A percentile compares a stretch with the other conserved stretches of the same genome.
These are phyloP conservation scores for Saccharum hybrid DNA, from an alignment of 202 grass and related monocot species.

Conservation along the genomic window DNA sequence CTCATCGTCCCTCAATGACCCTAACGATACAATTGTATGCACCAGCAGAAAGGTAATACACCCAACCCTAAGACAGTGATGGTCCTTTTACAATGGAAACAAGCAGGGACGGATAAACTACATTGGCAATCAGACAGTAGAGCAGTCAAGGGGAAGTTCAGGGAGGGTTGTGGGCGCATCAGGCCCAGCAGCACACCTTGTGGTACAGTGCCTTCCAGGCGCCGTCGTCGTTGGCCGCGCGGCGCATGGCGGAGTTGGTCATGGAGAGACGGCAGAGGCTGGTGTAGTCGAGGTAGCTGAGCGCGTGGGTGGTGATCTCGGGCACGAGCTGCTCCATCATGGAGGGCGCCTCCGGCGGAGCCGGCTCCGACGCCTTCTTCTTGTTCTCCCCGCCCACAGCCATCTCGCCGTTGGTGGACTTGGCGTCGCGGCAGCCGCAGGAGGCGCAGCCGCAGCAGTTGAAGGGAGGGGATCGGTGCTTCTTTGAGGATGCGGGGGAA, in stretches of 20 bases:
- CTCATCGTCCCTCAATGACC: not conserved
- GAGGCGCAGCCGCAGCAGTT: constrained; percentile 16
- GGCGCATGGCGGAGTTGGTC: constrained; percentile 96
- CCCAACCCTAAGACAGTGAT: not conserved
- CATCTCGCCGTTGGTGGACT: constrained; percentile 48
- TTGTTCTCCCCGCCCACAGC: constrained; percentile 52
- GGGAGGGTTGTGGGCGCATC: not conserved
- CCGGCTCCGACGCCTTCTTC: constrained; percentile 51
- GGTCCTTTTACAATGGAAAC: not conserved
- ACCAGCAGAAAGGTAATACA: constrained; percentile 10
- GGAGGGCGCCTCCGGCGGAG: constrained; percentile 46
- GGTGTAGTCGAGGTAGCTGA: constrained; percentile 93
- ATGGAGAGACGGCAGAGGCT: constrained; percentile 97
- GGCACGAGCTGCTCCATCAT: constrained; percentile 99
- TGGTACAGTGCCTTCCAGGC: constrained; percentile 93
- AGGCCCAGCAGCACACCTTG: constrained; percentile 52
- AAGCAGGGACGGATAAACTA: constrained; percentile 9
- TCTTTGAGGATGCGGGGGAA: constrained; percentile 13
- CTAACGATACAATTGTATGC: not conserved
- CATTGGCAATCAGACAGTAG: constrained; percentile 35
- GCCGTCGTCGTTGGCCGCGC: constrained; percentile 93
- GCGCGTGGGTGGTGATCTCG: constrained; percentile 93
- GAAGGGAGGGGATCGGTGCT: not conserved
- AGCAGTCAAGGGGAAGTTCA: constrained; percentile 20
- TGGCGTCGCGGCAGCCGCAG: constrained; percentile 23